Evolutionary conservation across 2,329 filamentous ascomycete species (phyloP).

Genomic region (Colletotrichum lini): DNA sequence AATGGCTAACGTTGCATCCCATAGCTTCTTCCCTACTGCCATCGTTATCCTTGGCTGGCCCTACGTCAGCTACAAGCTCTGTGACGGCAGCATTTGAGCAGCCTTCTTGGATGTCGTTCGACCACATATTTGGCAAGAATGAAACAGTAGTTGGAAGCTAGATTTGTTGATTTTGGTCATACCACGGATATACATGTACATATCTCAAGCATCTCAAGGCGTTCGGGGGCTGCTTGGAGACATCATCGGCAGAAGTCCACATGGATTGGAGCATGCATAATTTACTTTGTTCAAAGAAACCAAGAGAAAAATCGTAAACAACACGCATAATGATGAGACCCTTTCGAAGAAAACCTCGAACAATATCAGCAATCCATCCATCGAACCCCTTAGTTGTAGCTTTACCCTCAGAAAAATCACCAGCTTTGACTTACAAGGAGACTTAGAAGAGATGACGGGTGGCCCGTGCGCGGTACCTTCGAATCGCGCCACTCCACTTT

Average conservation of each 20-base stretch:
- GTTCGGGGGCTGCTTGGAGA: conserved; percentile 24
- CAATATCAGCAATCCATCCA: neutral
- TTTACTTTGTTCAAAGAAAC: conserved; percentile 33
- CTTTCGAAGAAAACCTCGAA: neutral
- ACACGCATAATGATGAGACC: fast-evolving
- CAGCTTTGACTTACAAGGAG: conserved; percentile 20
- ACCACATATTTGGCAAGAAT: conserved; percentile 3
- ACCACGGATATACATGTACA: conserved; percentile 37
- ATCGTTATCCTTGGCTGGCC: conserved; percentile 41
- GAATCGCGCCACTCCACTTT: conserved; percentile 37
- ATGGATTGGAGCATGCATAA: conserved; percentile 18
- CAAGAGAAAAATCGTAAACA: neutral
- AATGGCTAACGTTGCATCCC: conserved; percentile 11
- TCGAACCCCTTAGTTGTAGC: neutral
- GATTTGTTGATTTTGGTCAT: conserved; percentile 26
- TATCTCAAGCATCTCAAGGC: conserved; percentile 34
- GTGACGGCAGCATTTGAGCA: conserved; percentile 37
- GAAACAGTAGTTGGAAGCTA: conserved; percentile 13
- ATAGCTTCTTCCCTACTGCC: conserved; percentile 25
- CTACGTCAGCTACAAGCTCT: conserved; percentile 24
- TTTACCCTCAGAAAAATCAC: neutral
- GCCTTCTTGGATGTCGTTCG: neutral
- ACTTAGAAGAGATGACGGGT: conserved; percentile 25
- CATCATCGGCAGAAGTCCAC: conserved; percentile 34
- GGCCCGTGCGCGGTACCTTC: conserved; percentile 36